Percentiles rank a stretch among this genome's conserved stretches.
phyloP scores from a whole-genome alignment of 192 early-diverging fungal genomes.

The Rhizophlyctis rosea region DNA sequence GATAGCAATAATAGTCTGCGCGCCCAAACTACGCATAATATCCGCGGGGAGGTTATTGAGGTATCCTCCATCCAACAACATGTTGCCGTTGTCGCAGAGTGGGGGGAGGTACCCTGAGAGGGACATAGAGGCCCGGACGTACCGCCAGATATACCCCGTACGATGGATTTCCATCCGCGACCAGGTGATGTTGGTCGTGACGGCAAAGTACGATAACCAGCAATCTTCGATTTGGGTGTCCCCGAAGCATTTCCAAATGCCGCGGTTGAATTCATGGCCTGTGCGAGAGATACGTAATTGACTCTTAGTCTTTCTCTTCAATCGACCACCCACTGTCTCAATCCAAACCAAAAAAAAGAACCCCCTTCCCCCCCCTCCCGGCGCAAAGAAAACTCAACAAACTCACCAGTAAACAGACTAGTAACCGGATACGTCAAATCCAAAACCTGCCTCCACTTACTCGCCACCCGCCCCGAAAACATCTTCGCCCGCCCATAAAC shows the following conservation, averaged over 20 bases:
- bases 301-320: constrained; percentile 4
- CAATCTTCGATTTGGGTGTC: constrained; percentile 96
- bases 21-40: constrained; percentile 69
- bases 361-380: too few species aligned
- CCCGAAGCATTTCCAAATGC: constrained; percentile 87
- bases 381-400: not conserved
- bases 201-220: constrained; percentile 94
- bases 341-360: too few species aligned
- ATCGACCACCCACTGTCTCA: not conserved
- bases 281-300: constrained; percentile 5
- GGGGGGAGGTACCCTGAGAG: constrained; percentile 94
- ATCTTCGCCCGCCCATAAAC: constrained; percentile 83
- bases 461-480: constrained; percentile 75
- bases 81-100: constrained; percentile 91
- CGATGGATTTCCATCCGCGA: constrained; percentile 92
- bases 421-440: constrained; percentile 96
- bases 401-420: constrained; percentile 75
- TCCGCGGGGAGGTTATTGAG: constrained; percentile 95
- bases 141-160: constrained; percentile 94
- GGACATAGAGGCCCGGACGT: constrained; percentile 97
- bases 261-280: constrained; percentile 94
- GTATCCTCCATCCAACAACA: constrained; percentile 99
- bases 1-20: constrained; percentile 88
- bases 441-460: constrained; percentile 82
- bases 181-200: constrained; percentile 94